Percentiles rank a stretch among this genome's conserved stretches.
phyloP scores from a whole-genome alignment of 2,329 filamentous ascomycete species.

The Paracamarosporium sp. region DNA sequence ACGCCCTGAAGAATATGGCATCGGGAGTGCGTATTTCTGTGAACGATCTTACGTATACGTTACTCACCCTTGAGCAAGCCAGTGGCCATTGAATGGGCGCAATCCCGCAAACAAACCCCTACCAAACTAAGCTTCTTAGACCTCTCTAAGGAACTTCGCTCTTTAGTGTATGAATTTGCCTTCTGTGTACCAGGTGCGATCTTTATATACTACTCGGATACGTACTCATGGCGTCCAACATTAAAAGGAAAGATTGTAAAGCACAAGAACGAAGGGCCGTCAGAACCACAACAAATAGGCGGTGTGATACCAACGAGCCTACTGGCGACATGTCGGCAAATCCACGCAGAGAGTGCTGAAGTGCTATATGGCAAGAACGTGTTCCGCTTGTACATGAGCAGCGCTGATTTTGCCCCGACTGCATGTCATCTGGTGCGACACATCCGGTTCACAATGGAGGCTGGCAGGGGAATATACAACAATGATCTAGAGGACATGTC shows the following conservation, averaged over 20 bases:
- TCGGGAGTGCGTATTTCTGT: neutral
- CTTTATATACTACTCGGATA: conserved; percentile 32
- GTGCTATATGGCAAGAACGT: conserved; percentile 57
- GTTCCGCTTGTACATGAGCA: conserved; percentile 43
- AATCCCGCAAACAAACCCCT: conserved; percentile 24
- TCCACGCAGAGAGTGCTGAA: conserved; percentile 50
- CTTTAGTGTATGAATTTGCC: conserved; percentile 31
- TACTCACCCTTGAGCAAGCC: neutral
- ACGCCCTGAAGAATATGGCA: neutral
- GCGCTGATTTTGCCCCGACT: conserved; percentile 18
- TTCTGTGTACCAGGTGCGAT: conserved; percentile 34
- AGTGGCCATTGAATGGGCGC: conserved; percentile 20
- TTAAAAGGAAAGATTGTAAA: conserved; percentile 31
- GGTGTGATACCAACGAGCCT: conserved; percentile 26
- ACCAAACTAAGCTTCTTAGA: conserved; percentile 32
- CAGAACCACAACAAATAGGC: conserved; percentile 27
- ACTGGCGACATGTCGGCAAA: conserved; percentile 49
- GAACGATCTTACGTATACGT: neutral
- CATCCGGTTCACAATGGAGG: conserved; percentile 27
- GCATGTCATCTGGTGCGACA: conserved; percentile 31
- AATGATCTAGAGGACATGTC: conserved; percentile 30
- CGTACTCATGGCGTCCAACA: conserved; percentile 15
- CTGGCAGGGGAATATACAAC: conserved; percentile 28
- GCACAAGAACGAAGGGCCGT: conserved; percentile 28
- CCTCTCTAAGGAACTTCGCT: conserved; percentile 39